phyloP scores from a whole-genome alignment of 2,329 filamentous ascomycete species.

The Blastomyces parvus region DNA sequence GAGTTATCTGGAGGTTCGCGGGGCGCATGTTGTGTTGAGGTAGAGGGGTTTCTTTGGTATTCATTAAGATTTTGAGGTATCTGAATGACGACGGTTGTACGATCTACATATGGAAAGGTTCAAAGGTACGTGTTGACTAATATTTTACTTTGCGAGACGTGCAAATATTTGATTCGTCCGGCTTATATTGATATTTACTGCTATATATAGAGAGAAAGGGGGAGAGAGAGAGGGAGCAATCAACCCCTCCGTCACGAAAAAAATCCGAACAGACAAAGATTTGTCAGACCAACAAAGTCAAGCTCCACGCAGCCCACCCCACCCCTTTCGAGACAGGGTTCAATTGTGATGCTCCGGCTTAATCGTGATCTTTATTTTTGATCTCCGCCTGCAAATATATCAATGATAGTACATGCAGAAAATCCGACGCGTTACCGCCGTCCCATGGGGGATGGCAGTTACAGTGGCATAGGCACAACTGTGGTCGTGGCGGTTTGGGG shows the following conservation, averaged over 20 bases:
- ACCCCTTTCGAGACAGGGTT: constrained; percentile 68
- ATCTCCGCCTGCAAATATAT: constrained; percentile 59
- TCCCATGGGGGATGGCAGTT: constrained; percentile 55
- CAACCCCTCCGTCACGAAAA: not conserved
- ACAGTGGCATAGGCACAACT: constrained; percentile 42
- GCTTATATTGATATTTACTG: not conserved
- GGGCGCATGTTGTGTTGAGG: constrained; percentile 88
- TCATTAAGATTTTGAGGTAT: not conserved
- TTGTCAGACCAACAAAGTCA: constrained; percentile 93
- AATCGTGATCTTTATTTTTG: constrained; percentile 64
- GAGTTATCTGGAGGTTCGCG: constrained; percentile 78
- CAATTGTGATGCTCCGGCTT: constrained; percentile 85
- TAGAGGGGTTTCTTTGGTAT: constrained; percentile 30
- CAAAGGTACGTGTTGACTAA: not conserved
- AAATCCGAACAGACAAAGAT: not conserved
- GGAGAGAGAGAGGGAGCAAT: not conserved
- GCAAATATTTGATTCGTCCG: not conserved
- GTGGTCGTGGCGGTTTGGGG: constrained; percentile 44
- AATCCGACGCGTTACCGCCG: constrained; percentile 58
- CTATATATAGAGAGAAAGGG: not conserved
- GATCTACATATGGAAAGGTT: not conserved
- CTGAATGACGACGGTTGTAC: not conserved
- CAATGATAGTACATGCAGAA: constrained; percentile 42
- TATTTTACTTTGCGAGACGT: not conserved
- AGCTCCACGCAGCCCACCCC: constrained; percentile 78